Percentiles rank a stretch among this genome's conserved stretches.
These are phyloP conservation scores for Onygenales sp. DNA, from an alignment of 2,329 filamentous ascomycete genomes.

Conservation along the genomic window DNA sequence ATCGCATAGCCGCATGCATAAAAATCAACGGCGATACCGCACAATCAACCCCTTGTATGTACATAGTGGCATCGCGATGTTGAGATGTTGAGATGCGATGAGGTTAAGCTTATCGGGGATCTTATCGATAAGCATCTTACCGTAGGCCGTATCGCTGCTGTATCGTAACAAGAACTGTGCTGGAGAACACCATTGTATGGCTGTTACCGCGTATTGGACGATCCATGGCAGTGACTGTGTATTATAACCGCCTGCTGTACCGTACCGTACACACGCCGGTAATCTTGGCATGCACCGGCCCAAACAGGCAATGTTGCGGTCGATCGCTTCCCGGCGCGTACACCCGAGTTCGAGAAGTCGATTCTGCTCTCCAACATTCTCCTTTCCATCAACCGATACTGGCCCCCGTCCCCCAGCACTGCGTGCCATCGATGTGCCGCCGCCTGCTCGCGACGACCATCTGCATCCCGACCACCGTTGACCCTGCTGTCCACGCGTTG, in stretches of 20 bases:
- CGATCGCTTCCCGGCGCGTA: not conserved
- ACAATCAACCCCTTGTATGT: too few species aligned
- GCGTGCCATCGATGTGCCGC: not conserved
- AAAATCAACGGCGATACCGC: too few species aligned
- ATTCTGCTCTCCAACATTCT: not conserved
- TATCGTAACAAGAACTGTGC: not conserved
- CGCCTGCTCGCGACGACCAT: not conserved
- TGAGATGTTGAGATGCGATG: not conserved
- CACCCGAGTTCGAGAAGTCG: not conserved
- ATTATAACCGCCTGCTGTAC: not conserved
- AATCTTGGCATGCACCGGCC: not conserved
- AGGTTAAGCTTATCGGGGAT: not conserved
- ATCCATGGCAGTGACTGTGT: not conserved
- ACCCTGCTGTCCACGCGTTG: not conserved
- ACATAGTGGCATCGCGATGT: too few species aligned
- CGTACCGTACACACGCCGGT: not conserved
- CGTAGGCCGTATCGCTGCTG: not conserved
- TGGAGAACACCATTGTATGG: not conserved
- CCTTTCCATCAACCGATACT: not conserved
- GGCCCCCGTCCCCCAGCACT: not conserved
- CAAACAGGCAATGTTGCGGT: slow-evolving; percentile 2
- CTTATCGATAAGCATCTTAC: not conserved
- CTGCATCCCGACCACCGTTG: not conserved
- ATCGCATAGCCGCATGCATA: too few species aligned
- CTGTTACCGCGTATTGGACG: not conserved